A percentile compares a stretch with the other conserved stretches of the same genome.
These are phyloP conservation scores for Piromyces finnis DNA, from an alignment of 192 early-diverging fungal genomes.

Conservation along the genomic window DNA sequence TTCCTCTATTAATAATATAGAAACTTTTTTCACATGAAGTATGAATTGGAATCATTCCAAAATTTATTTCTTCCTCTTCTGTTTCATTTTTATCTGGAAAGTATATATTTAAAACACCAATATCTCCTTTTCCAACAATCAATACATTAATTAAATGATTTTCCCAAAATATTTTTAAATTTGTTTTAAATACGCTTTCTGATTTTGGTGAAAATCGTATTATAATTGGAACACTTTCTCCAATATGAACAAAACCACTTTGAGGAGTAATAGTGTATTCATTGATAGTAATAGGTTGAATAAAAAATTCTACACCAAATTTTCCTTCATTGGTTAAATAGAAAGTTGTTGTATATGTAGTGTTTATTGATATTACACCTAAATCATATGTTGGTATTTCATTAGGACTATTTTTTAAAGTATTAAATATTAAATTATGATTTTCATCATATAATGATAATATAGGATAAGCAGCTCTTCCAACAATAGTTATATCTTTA, in stretches of 20 bases:
- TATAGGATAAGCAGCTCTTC: slow-evolving; percentile 13
- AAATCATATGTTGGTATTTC: slow-evolving; percentile 12
- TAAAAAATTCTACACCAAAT: slow-evolving; percentile 34
- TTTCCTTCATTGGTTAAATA: slow-evolving; percentile 29
- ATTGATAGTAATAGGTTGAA: slow-evolving; percentile 27
- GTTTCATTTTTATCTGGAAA: slow-evolving; percentile 26
- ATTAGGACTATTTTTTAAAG: not conserved
- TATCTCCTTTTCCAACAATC: slow-evolving; percentile 7
- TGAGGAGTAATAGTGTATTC: slow-evolving; percentile 34
- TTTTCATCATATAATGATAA: slow-evolving; percentile 11
- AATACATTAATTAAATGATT: slow-evolving; percentile 11
- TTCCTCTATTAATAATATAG: slow-evolving; percentile 27
- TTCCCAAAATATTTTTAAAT: slow-evolving; percentile 20
- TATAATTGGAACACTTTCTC: slow-evolving; percentile 10
- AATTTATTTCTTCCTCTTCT: slow-evolving; percentile 22
- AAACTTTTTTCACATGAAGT: slow-evolving; percentile 32
- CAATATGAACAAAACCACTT: slow-evolving; percentile 29
- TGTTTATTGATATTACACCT: slow-evolving; percentile 33
- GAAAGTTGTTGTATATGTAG: slow-evolving; percentile 12
- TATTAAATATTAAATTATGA: slow-evolving; percentile 8
- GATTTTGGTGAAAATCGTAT: slow-evolving; percentile 27
- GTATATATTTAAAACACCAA: slow-evolving; percentile 30
- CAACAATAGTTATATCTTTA: slow-evolving; percentile 27
- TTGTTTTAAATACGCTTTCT: slow-evolving; percentile 21
- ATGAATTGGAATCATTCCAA: slow-evolving; percentile 45